Evolutionary conservation across 1,284 basidiomycete species (phyloP), one percentile per base, ranked within the genome.

Genomic region (Testicularia cyperi): DNA sequence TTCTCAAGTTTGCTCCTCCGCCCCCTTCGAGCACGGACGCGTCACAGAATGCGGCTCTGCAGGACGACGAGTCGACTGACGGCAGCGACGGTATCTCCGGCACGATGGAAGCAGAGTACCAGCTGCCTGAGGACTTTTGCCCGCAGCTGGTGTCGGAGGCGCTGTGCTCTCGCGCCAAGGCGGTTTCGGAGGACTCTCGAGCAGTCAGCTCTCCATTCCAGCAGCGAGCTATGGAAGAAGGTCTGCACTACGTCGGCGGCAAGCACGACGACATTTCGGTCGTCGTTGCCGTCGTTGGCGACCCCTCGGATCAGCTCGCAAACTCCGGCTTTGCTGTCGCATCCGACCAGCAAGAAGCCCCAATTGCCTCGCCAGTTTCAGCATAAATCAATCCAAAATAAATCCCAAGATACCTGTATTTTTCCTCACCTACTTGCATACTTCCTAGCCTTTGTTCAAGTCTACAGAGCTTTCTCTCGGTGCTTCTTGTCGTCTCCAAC

Each of bases 1-100:
- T 96, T 10, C 79, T 83, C 12, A 81, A 86, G 31, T 88, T 90
- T 74, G 60, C 61, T 6, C 65, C 65, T 18, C 42, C 64, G 3
- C 57, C 53, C 12, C 38, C 30, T 2, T 21, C 7, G 4, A n/a
- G 29, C 21, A 9, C 30, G 8, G 30, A 31, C 8, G n/a, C n/a
- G n/a, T n/a, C n/a, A n/a, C 25, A 26, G 14, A 14, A 14, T 14
- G 25, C 8, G 14, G 25, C 25, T 8, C 9, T 8, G 15, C 9
- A 8, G 7, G 30, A 15, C 30, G 9, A 42, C 5, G 39, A 38
- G 13, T 32, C 54, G 3, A 39, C 31, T 15, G 49, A 46, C 15
- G 49, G 34, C 13, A 26, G 48, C n/a, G 52, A 35, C 32, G 54
- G 44, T 23, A 39, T 32, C 15, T 44, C 14, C n/a, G 4, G 29